A percentile compares a stretch with the other conserved stretches of the same genome.
phyloP scores from a whole-genome alignment of 2,329 filamentous ascomycete genomes.

The Didymella keratinophila region DNA sequence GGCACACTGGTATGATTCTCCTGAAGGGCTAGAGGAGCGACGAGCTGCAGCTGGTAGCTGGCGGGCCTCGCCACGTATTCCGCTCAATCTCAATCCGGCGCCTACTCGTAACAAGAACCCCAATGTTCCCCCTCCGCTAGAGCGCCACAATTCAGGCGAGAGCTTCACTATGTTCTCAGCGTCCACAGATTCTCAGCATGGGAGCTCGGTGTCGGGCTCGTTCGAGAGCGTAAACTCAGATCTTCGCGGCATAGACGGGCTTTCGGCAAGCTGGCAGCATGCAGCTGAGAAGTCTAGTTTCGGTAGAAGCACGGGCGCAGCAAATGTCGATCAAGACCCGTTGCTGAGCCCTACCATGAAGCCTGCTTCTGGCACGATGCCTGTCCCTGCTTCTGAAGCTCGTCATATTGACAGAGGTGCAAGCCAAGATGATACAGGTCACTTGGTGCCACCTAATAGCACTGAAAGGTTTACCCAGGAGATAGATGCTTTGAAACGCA shows the following conservation, averaged over 20 bases:
- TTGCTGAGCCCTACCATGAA: slow-evolving; percentile 33
- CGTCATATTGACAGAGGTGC: slow-evolving; percentile 23
- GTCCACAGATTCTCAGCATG: slow-evolving; percentile 65
- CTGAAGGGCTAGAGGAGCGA: slow-evolving; percentile 48
- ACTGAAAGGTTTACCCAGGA: slow-evolving; percentile 47
- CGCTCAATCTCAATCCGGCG: slow-evolving; percentile 59
- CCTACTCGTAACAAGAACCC: slow-evolving; percentile 47
- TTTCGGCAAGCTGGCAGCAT: slow-evolving; percentile 41
- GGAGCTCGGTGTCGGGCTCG: slow-evolving; percentile 62
- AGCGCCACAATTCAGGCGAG: slow-evolving; percentile 66
- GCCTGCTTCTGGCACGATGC: slow-evolving; percentile 41
- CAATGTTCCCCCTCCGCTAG: slow-evolving; percentile 45
- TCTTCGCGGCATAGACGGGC: slow-evolving; percentile 33
- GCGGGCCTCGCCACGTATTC: slow-evolving; percentile 58
- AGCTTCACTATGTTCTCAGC: slow-evolving; percentile 71
- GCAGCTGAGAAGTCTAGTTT: slow-evolving; percentile 43
- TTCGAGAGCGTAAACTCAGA: slow-evolving; percentile 51
- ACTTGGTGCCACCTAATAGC: slow-evolving; percentile 32
- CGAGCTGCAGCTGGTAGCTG: slow-evolving; percentile 55
- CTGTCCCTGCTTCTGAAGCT: slow-evolving; percentile 20
- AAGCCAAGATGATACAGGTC: slow-evolving; percentile 25
- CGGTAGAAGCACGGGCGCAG: slow-evolving; percentile 30
- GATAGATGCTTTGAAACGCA: slow-evolving; percentile 50
- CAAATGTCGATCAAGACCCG: slow-evolving; percentile 16
- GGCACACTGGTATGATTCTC: slow-evolving; percentile 45